Percentiles rank a stretch among this genome's conserved stretches.
Conservation (phyloP, 768 basidiomycete genomes). For the Rickenella mellea region DNA sequence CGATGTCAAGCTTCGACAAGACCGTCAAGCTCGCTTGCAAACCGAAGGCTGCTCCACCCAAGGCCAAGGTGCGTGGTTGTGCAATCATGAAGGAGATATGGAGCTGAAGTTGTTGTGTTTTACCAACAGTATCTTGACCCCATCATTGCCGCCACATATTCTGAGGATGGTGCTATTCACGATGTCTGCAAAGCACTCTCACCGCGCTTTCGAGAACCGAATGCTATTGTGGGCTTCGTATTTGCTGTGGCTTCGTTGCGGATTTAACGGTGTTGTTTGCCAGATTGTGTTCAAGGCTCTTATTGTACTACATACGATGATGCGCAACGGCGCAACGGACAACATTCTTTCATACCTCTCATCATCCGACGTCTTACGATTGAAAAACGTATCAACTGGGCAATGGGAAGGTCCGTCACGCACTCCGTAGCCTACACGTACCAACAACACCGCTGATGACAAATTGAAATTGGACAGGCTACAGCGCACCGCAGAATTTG, state of each 20-base stretch:
- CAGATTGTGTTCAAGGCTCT: conserved; percentile 98
- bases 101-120: background rate
- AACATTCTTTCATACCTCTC: conserved; percentile 81
- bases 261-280: background rate
- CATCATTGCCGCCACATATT: conserved; percentile 95
- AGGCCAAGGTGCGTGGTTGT: conserved; percentile 63
- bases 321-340: conserved; percentile 93
- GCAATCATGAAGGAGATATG: background rate
- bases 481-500: conserved; percentile 77
- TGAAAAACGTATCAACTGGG: conserved; percentile 72
- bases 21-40: conserved; percentile 95
- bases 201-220: conserved; percentile 82
- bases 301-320: conserved; percentile 92
- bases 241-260: background rate
- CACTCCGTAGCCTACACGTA: background rate
- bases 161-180: conserved; percentile 84
- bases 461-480: no score
- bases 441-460: background rate
- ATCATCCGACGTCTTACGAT: conserved; percentile 67
- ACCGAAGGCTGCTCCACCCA: conserved; percentile 92
- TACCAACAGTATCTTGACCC: conserved; percentile 80
- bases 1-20: conserved; percentile 80
- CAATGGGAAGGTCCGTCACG: conserved; percentile 74
- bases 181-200: conserved; percentile 89
- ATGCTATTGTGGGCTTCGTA: conserved; percentile 63